phyloP scores from a whole-genome alignment of 1,139 yeast species.

The Hyphopichia burtonii region DNA sequence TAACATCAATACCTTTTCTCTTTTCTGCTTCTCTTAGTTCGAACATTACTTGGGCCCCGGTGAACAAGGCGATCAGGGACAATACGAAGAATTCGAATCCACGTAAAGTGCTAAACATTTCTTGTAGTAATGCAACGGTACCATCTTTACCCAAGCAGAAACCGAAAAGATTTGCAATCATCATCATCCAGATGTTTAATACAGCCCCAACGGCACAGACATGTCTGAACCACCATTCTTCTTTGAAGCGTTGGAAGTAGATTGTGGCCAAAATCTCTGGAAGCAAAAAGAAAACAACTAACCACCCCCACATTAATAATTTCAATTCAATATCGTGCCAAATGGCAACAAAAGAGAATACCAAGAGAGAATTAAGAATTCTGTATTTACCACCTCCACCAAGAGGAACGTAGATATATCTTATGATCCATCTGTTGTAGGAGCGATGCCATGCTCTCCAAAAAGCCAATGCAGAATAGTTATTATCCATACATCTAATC shows the following conservation, averaged over 20 bases:
- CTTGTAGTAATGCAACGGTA: slow-evolving; percentile 58
- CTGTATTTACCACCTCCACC: slow-evolving; percentile 76
- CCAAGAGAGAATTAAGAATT: slow-evolving; percentile 73
- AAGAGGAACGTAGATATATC: slow-evolving; percentile 82
- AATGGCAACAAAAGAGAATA: slow-evolving; percentile 94
- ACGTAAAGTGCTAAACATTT: slow-evolving; percentile 66
- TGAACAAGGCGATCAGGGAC: slow-evolving; percentile 68
- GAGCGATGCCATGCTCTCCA: slow-evolving; percentile 99
- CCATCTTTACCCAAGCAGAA: slow-evolving; percentile 94
- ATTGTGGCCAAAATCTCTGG: slow-evolving; percentile 78
- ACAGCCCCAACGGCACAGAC: slow-evolving; percentile 87
- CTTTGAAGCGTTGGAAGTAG: slow-evolving; percentile 38
- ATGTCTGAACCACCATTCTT: slow-evolving; percentile 74
- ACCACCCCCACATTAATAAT: slow-evolving; percentile 93
- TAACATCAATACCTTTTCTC: slow-evolving; percentile 76
- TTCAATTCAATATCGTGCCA: slow-evolving; percentile 97
- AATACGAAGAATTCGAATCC: slow-evolving; percentile 68
- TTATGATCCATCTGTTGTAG: slow-evolving; percentile 82
- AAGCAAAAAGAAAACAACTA: slow-evolving; percentile 79
- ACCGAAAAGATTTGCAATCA: slow-evolving; percentile 93
- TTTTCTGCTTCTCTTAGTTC: slow-evolving; percentile 85
- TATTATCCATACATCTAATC: slow-evolving; percentile 94
- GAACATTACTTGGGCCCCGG: slow-evolving; percentile 92
- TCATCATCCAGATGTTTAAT: slow-evolving; percentile 94
- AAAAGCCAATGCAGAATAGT: slow-evolving; percentile 86